Base-by-base conservation (phyloP, 176 grass and related monocot species). In the Bothriochloa decipiens region DNA sequence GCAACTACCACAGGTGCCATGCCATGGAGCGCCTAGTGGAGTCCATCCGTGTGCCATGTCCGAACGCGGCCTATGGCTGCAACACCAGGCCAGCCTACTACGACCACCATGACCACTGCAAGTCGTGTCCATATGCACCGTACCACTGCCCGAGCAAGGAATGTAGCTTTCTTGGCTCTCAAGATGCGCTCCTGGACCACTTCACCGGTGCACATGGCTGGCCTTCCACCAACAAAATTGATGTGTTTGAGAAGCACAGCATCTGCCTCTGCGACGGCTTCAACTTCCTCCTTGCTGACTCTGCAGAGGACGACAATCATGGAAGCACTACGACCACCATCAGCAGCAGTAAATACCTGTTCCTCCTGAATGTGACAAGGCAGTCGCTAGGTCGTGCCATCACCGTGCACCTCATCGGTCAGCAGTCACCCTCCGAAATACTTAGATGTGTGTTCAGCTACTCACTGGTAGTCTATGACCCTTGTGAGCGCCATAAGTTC, bases 251-350 rank as follows among this genome's bases (percentile, higher is more conserved):
- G 35, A 78, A 3, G 37, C 33, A 27, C 36, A 10, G 11, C 50
- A 13, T 85, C 65, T 11, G 11, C 50, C 74, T 85, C 49, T 37
- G 11, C 0, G 65, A 85, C 4, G 83, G 83, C 75, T 11, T 70
- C 49, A 85, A 85, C 74, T 42, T 85, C 49, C 36, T 85, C 49
- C 47, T 68, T 29, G 40, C 43, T 43, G 70, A 83, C 57, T 36
- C 18, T 22, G 1, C 1, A 4, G 25, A 50, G 1, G 70, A 46
- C 11, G 22, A 42, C 11, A 40, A 42, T 70, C 37, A 23, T 14
- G 39, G 22, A 11, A 71, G 22, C 20, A 7, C 68, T 26, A 15
- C 20, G 20, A 70, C 36, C 18, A 37, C 47, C 49, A 52, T 15
- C 66, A 8, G 25, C 26, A 41, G 55, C 81, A 22, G 40, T 9